Evolutionary conservation across 2,329 filamentous ascomycete genomes (phyloP).

Genomic region (Pseudopithomyces maydicus): DNA sequence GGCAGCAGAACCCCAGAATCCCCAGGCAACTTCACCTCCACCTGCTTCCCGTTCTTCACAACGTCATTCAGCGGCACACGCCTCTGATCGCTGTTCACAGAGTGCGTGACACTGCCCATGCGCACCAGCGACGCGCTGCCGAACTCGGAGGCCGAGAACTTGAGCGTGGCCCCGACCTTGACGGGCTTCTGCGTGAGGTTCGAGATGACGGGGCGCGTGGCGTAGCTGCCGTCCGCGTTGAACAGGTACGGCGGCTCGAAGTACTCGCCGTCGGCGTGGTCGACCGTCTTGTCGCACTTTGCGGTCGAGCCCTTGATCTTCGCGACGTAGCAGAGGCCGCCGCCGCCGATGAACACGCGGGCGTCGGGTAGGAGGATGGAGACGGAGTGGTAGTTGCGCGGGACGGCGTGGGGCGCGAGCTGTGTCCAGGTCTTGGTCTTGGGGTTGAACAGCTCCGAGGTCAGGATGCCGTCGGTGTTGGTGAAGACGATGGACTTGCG

Average conservation of each 20-base stretch:
- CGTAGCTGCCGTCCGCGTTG: slow-evolving; percentile 25
- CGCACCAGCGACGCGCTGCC: slow-evolving; percentile 23
- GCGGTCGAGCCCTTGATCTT: background rate
- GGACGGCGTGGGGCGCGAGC: slow-evolving; percentile 18
- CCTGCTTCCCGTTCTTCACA: background rate
- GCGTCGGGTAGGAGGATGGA: slow-evolving; percentile 28
- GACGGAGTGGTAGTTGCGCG: slow-evolving; percentile 28
- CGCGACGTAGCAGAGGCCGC: slow-evolving; percentile 17
- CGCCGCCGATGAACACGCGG: slow-evolving; percentile 25
- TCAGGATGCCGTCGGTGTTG: slow-evolving; percentile 18
- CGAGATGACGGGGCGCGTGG: slow-evolving; percentile 22
- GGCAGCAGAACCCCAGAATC: background rate
- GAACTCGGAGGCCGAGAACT: slow-evolving; percentile 10
- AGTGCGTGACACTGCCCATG: slow-evolving; percentile 35
- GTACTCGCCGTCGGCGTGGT: slow-evolving; percentile 33
- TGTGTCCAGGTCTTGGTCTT: slow-evolving; percentile 20
- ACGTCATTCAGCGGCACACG: slow-evolving; percentile 22
- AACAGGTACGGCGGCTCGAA: slow-evolving; percentile 37
- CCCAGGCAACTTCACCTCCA: background rate
- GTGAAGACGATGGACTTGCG: slow-evolving; percentile 11
- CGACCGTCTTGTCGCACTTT: slow-evolving; percentile 2
- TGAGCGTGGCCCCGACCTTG: slow-evolving; percentile 23
- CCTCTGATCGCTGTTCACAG: slow-evolving; percentile 35
- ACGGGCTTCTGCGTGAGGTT: slow-evolving; percentile 17
- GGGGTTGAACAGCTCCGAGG: slow-evolving; percentile 27